A percentile compares a stretch with the other conserved stretches of the same genome.
Evolutionary conservation across 345 rosid genomes (phyloP).

Genomic region (Corymbia maculata): DNA sequence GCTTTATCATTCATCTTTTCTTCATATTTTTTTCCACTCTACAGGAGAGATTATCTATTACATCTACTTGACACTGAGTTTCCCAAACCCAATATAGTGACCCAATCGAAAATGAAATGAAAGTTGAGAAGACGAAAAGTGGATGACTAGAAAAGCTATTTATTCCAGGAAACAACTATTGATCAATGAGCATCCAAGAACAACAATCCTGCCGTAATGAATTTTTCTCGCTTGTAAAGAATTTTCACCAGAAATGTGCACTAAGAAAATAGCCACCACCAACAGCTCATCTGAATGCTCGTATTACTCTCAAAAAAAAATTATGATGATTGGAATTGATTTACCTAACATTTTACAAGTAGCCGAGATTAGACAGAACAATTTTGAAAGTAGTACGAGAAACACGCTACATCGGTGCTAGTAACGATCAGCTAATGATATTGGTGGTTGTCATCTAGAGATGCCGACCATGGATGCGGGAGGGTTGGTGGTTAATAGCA

Average conservation of each 20-base stretch:
- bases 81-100: background rate
- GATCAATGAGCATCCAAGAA: background rate
- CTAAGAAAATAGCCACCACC: background rate
- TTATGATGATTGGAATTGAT: background rate
- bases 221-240: background rate
- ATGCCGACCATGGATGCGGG: background rate
- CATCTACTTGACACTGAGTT: background rate
- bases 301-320: background rate
- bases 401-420: background rate
- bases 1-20: background rate
- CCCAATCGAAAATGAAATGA: background rate
- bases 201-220: background rate
- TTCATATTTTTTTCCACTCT: background rate
- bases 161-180: background rate
- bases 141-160: background rate
- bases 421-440: background rate
- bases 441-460: background rate
- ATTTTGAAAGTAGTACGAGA: background rate
- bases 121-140: background rate
- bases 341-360: background rate
- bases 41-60: no score
- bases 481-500: background rate
- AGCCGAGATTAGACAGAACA: background rate
- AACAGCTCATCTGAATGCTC: background rate
- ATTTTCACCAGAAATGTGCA: background rate